These are phyloP conservation scores for Flaveria bidentis DNA, from an alignment of 129 eudicot genomes.

Conservation along the genomic window DNA sequence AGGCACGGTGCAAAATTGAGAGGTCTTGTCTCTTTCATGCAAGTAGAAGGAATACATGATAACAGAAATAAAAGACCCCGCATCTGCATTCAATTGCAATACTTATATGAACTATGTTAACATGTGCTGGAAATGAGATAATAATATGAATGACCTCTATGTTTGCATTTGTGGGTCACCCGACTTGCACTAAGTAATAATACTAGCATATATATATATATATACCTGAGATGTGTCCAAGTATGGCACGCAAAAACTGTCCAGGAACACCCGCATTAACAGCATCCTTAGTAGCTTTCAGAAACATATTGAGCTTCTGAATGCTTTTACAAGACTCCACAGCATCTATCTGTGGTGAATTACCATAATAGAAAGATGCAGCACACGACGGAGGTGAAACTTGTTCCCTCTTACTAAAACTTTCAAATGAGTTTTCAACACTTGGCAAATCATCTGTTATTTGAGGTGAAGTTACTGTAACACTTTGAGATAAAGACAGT, in stretches of 20 bases:
- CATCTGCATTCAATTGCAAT: conserved; percentile 46
- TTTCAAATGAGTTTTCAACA: conserved; percentile 38
- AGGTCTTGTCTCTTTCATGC: conserved; percentile 40
- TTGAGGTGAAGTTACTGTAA: conserved; percentile 32
- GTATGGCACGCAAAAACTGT: conserved; percentile 66
- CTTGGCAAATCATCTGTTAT: conserved; percentile 26
- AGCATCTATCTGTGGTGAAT: conserved; percentile 43
- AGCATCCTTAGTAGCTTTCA: conserved; percentile 55
- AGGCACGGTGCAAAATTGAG: conserved; percentile 64
- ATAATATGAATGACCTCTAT: background rate
- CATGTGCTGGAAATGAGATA: no score
- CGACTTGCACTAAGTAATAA: background rate
- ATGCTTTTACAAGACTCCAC: conserved; percentile 56
- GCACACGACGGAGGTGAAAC: conserved; percentile 72
- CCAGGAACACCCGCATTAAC: conserved; percentile 73
- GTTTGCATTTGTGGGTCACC: background rate
- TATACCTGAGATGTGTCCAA: conserved; percentile 73
- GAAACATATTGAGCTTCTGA: conserved; percentile 54
- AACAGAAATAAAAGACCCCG: conserved; percentile 64
- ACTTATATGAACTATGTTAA: no score
- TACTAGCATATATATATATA: background rate
- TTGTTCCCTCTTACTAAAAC: conserved; percentile 34
- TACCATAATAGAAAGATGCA: conserved; percentile 59
- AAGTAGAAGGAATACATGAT: conserved; percentile 72
- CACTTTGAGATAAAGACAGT: conserved; percentile 41